phyloP scores from a whole-genome alignment of 2,329 filamentous ascomycete species.

The Beauveria bassiana region DNA sequence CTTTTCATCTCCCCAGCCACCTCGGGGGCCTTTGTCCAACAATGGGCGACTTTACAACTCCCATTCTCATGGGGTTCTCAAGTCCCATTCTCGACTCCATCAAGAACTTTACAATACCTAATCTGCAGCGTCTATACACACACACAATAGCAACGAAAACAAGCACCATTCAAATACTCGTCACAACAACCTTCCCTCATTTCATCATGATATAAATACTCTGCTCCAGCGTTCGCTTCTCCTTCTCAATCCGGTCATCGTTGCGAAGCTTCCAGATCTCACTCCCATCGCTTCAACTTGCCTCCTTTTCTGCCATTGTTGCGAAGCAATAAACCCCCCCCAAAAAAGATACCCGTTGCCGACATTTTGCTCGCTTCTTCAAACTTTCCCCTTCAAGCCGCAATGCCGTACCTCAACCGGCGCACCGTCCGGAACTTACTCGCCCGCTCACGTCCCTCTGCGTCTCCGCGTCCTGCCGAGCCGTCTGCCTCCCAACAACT shows the following conservation, averaged over 20 bases:
- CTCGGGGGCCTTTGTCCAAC: not conserved
- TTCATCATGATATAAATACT: not conserved
- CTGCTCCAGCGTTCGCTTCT: not conserved
- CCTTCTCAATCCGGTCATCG: not conserved
- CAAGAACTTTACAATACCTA: not conserved
- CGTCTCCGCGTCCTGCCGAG: not conserved
- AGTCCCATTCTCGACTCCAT: not conserved
- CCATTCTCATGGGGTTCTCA: not conserved
- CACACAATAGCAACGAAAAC: not conserved
- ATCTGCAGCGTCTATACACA: not conserved
- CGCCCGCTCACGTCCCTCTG: not conserved
- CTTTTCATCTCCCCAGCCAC: not conserved
- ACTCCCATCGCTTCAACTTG: not conserved
- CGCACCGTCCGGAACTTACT: constrained; percentile 1
- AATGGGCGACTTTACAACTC: not conserved
- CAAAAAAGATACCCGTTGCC: not conserved
- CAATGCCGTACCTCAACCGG: constrained; percentile 7
- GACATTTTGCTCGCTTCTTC: not conserved
- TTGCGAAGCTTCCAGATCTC: not conserved
- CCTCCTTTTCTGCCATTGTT: not conserved
- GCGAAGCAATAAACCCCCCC: not conserved
- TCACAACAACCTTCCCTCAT: not conserved
- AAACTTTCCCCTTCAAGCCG: not conserved
- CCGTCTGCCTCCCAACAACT: no score
- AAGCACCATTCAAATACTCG: not conserved